Conservation (phyloP, 1,284 basidiomycete genomes). For the Athelia psychrophila region DNA sequence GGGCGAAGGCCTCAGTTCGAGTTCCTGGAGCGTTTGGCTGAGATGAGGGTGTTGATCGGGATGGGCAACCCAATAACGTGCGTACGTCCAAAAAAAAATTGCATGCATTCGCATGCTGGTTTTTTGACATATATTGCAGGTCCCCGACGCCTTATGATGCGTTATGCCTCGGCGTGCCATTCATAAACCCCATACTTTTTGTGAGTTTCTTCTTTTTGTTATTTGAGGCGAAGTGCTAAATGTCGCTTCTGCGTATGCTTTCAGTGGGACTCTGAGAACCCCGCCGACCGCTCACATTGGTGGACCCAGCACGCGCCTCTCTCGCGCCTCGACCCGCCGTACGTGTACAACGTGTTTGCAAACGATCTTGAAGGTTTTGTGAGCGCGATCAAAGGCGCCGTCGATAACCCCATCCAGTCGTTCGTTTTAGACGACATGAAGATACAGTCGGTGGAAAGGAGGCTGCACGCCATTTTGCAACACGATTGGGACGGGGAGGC, state of each 20-base stretch:
- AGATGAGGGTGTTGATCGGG: conserved; percentile 14
- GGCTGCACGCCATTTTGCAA: not conserved
- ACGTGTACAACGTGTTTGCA: conserved; percentile 33
- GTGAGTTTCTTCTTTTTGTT: conserved; percentile 3
- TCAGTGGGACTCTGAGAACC: conserved; percentile 25
- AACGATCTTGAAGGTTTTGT: conserved; percentile 15
- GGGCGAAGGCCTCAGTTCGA: conserved; percentile 8
- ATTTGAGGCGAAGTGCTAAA: too few species aligned
- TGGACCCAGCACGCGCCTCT: conserved; percentile 30
- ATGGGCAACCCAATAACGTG: conserved; percentile 15
- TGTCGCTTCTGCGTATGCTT: not conserved
- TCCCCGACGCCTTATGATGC: conserved; percentile 36
- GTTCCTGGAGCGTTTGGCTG: conserved; percentile 11
- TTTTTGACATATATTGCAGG: conserved; percentile 3
- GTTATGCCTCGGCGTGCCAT: conserved; percentile 37
- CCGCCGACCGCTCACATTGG: conserved; percentile 28
- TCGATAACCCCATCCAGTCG: conserved; percentile 10
- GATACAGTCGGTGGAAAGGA: not conserved
- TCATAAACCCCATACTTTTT: conserved; percentile 31
- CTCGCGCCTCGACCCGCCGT: conserved; percentile 26
- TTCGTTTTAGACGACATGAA: not conserved
- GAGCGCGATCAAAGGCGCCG: conserved; percentile 13
- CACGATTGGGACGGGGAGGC: not conserved
- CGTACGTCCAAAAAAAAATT: conserved; percentile 11
- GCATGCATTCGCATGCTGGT: conserved; percentile 6